Evolutionary conservation across 2,329 filamentous ascomycete genomes (phyloP), one percentile per base, ranked within the genome.

Genomic region (Ophiostoma populinum): DNA sequence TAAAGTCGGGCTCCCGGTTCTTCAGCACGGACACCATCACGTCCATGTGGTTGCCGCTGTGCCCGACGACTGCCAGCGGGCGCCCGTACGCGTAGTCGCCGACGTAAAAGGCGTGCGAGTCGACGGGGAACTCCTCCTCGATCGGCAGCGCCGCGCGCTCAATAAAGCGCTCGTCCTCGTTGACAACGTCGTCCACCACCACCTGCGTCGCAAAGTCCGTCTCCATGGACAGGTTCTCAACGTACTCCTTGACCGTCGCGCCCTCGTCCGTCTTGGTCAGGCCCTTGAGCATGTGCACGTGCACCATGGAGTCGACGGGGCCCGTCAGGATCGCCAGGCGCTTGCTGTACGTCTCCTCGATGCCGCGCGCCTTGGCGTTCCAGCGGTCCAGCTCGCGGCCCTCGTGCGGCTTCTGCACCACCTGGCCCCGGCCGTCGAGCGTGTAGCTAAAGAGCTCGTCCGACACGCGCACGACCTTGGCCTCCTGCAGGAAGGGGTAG

Each of bases 401-500:
- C 17, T 65, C 67, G 51, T 94, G 85, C 15, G 83, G 75, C 24
- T 64, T 70, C 31, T 75, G 64, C 15, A 79, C 55, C 22, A 86
- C 62, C 32, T 78, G 71, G 25, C 72, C 71, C 42, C 74, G 66
- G 22, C 75, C 63, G 2, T 77, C 67, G 24, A 90, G 61, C 13
- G 75, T 64, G 50, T 94, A 98, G 47, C 80, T 79, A 51, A 95
- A 95, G 19, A 95, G 63, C 53, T 95, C 87, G 51, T 98, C 90
- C 1, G 85, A 87, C 2, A 95, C 81, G 37, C 75, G 77, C 34
- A 82, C 67, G 20, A 98, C 75, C 57, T 87, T 87, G 35, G 82
- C 90, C 57, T 98, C 92, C 47, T 92, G 81, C 43, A 98, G 59
- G 59, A 94, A 98, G 1, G 90, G 90, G 49, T 92, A 98, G 24